Evolutionary conservation across 108 stramenopile genomes (phyloP).

Genomic region (Fistulifera solaris): DNA sequence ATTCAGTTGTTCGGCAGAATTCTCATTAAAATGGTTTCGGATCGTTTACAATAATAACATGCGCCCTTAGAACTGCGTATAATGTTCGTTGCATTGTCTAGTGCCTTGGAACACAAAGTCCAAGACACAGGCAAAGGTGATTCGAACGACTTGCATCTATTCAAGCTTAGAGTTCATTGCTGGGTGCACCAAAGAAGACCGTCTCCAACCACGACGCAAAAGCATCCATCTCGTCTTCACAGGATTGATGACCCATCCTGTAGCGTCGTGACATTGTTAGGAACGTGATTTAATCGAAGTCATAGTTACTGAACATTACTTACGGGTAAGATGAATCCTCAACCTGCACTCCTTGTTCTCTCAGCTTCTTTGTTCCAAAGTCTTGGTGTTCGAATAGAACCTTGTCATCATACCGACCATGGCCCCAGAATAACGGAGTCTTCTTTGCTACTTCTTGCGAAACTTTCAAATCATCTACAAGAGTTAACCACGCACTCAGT

Average conservation of each 20-base stretch:
- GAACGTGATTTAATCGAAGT: too few species aligned
- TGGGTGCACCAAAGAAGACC: constrained; percentile 18
- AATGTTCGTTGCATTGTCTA: too few species aligned
- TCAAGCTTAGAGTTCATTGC: neutral
- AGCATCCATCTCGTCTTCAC: constrained; percentile 56
- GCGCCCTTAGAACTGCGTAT: too few species aligned
- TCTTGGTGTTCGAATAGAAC: constrained; percentile 74
- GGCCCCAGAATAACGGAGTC: constrained; percentile 78
- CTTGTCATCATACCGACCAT: constrained; percentile 75
- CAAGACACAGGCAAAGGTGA: too few species aligned
- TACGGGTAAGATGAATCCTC: constrained; percentile 19
- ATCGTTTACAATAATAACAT: too few species aligned
- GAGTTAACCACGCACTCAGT: constrained; percentile 65
- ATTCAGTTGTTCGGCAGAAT: too few species aligned
- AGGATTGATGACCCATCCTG: constrained; percentile 63
- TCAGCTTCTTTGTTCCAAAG: constrained; percentile 54
- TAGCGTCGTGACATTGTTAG: constrained; percentile 8
- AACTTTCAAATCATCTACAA: constrained; percentile 33
- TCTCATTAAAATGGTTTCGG: too few species aligned
- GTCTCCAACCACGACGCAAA: constrained; percentile 66
- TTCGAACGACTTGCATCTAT: too few species aligned
- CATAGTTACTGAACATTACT: too few species aligned
- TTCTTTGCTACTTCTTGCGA: constrained; percentile 28
- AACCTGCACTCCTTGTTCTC: constrained; percentile 22
- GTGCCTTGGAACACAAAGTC: too few species aligned